Evolutionary conservation across 2,329 filamentous ascomycete species (phyloP).

Genomic region (Penicillium crustosum): DNA sequence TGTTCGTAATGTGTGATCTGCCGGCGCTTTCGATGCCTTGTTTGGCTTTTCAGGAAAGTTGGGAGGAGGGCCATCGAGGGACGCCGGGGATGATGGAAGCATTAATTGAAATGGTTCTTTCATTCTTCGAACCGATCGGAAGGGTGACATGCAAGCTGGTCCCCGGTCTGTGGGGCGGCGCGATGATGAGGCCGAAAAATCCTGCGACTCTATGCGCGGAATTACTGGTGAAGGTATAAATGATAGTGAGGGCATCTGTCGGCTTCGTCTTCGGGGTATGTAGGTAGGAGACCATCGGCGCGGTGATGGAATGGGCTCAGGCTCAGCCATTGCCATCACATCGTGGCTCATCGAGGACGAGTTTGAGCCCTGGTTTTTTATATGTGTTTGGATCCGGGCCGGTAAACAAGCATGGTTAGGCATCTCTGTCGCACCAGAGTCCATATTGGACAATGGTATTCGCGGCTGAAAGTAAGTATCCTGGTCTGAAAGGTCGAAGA

Average conservation of each 20-base stretch:
- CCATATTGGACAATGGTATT: slow-evolving; percentile 33
- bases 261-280: slow-evolving; percentile 33
- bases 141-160: slow-evolving; percentile 35
- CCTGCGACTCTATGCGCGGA: slow-evolving; percentile 31
- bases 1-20: slow-evolving; percentile 32
- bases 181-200: slow-evolving; percentile 28
- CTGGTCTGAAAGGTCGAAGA: slow-evolving; percentile 9
- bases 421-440: slow-evolving; percentile 28
- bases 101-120: slow-evolving; percentile 42
- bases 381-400: slow-evolving; percentile 24
- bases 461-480: slow-evolving; percentile 14
- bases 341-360: slow-evolving; percentile 22
- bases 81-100: slow-evolving; percentile 35
- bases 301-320: slow-evolving; percentile 24
- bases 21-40: slow-evolving; percentile 19
- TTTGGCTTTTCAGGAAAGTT: slow-evolving; percentile 22
- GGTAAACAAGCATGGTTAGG: slow-evolving; percentile 24
- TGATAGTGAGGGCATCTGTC: slow-evolving; percentile 36
- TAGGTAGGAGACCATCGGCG: slow-evolving; percentile 30
- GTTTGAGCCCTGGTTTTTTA: slow-evolving; percentile 23
- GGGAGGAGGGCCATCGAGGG: slow-evolving; percentile 26
- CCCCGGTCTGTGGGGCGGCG: slow-evolving; percentile 30
- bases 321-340: slow-evolving; percentile 16
- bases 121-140: slow-evolving; percentile 42
- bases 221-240: slow-evolving; percentile 34